Base-by-base conservation (phyloP, 2,329 filamentous ascomycete species). In the Nemania serpens region DNA sequence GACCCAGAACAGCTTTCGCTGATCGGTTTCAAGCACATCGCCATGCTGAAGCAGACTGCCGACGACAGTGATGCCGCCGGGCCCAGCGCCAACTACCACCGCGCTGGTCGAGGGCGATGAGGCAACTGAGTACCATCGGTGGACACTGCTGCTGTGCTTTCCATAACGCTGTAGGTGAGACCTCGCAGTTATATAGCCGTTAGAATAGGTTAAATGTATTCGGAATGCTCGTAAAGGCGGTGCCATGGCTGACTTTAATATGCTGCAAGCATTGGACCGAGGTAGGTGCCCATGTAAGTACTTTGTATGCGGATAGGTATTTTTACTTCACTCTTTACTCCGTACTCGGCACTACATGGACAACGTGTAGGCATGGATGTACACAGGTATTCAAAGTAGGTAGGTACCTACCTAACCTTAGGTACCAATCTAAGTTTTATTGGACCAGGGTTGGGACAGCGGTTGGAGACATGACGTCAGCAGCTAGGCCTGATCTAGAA, bases 11-110 rank as follows among this genome's bases (percentile, higher is more conserved):
- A 88, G 79, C 13, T 79, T 79, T 9, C 75, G 73, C 7, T 80
- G 54, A 25, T 43, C 58, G 11, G 47, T 48, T 10, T 51, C 42
- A 12, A 74, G 48, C 79, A 58, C 22, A 55, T 77, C 34, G 37
- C 45, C 37, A 15, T 79, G 78, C 68, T 88, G 84, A 17, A 88
- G 77, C 17, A 88, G 73, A 67, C 86, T 87, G n/a, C 86, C 85
- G 22, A 88, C 77, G 6, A 81, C 82, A 3, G 84, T 85, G 57
- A 88, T 79, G 58, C 86, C 86, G 45, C 82, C 83, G 3, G 84
- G 81, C 15, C 85, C 85, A 56, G 80, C 83, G 52, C 85, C 85
- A 18, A 86, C 81, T 2, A 88, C 84, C 1, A 87, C 79, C 2
- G 84, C 84, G 46, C 62, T 50, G 33, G 58, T 33, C 10, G 62